Evolutionary conservation across 2,329 filamentous ascomycete genomes (phyloP).

Genomic region (Plenodomus lindquistii): DNA sequence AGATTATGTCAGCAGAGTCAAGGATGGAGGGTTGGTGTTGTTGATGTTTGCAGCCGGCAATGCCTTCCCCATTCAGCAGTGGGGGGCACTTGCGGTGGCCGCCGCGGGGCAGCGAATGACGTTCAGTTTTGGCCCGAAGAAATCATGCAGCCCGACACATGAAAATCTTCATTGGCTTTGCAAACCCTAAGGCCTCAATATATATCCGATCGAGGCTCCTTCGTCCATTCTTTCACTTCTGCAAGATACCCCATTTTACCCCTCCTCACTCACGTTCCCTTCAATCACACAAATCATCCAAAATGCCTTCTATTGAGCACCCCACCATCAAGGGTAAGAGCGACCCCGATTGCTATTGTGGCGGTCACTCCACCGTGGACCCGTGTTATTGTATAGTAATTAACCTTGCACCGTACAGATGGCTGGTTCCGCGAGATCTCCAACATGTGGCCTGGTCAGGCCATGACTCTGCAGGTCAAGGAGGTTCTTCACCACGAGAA

Average conservation of each 20-base stretch:
- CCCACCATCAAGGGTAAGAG: slow-evolving; percentile 72
- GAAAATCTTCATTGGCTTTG: slow-evolving; percentile 14
- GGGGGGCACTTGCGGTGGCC: neutral
- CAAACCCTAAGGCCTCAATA: slow-evolving; percentile 28
- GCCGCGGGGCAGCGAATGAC: neutral
- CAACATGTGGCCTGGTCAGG: slow-evolving; percentile 98
- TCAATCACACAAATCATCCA: slow-evolving; percentile 29
- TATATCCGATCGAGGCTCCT: slow-evolving; percentile 18
- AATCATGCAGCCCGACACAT: neutral
- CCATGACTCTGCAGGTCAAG: slow-evolving; percentile 90
- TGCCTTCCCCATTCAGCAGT: neutral
- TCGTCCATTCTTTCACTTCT: slow-evolving; percentile 12
- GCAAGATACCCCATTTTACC: slow-evolving; percentile 7
- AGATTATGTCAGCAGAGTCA: neutral
- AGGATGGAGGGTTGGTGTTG: neutral
- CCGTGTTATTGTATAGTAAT: neutral
- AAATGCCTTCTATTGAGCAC: slow-evolving; percentile 71
- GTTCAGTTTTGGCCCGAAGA: neutral
- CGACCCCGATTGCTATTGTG: neutral
- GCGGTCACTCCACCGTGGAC: neutral
- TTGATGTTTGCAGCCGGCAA: neutral
- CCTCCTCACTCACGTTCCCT: slow-evolving; percentile 5
- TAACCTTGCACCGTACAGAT: slow-evolving; percentile 63
- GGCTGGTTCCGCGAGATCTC: slow-evolving; percentile 99
- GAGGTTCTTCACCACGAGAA: slow-evolving; percentile 99